Evolutionary conservation across 2,329 filamentous ascomycete genomes (phyloP).

Genomic region (Dactylella cylindrospora): DNA sequence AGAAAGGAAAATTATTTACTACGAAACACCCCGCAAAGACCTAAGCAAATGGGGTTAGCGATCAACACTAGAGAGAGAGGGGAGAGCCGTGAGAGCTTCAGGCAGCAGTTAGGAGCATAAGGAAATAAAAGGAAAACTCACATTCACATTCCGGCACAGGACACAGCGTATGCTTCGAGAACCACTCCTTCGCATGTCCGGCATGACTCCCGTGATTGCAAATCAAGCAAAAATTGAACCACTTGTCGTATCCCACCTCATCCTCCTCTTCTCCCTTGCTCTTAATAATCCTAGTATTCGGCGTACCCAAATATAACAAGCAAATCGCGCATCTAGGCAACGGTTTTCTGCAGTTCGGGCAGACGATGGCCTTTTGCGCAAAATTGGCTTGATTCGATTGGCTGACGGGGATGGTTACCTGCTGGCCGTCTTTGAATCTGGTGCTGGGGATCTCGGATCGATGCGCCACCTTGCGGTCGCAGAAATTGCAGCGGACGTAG

Average conservation of each 20-base stretch:
- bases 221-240: slow-evolving; percentile 68
- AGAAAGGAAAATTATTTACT: slow-evolving; percentile 19
- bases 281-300: slow-evolving; percentile 60
- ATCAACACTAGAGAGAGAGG: background rate
- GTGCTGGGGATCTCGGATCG: slow-evolving; percentile 32
- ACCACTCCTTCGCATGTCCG: slow-evolving; percentile 69
- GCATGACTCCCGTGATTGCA: slow-evolving; percentile 70
- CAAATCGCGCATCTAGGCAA: slow-evolving; percentile 69
- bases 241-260: slow-evolving; percentile 51
- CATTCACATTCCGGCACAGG: slow-evolving; percentile 70
- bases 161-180: slow-evolving; percentile 65
- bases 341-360: slow-evolving; percentile 67
- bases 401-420: slow-evolving; percentile 60
- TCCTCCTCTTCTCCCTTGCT: slow-evolving; percentile 56
- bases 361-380: slow-evolving; percentile 59
- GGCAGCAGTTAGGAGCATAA: background rate
- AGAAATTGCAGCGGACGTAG: slow-evolving; percentile 74
- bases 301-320: slow-evolving; percentile 66
- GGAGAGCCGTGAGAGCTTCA: background rate
- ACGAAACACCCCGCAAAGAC: slow-evolving; percentile 42
- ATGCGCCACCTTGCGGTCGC: slow-evolving; percentile 59
- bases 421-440: slow-evolving; percentile 37
- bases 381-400: slow-evolving; percentile 35
- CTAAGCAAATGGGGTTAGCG: slow-evolving; percentile 2
- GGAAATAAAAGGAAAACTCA: slow-evolving; percentile 53